Percentiles rank a stretch among this genome's conserved stretches.
Conservation (phyloP, 2,329 filamentous ascomycete genomes). For the Diaporthe sp. region DNA sequence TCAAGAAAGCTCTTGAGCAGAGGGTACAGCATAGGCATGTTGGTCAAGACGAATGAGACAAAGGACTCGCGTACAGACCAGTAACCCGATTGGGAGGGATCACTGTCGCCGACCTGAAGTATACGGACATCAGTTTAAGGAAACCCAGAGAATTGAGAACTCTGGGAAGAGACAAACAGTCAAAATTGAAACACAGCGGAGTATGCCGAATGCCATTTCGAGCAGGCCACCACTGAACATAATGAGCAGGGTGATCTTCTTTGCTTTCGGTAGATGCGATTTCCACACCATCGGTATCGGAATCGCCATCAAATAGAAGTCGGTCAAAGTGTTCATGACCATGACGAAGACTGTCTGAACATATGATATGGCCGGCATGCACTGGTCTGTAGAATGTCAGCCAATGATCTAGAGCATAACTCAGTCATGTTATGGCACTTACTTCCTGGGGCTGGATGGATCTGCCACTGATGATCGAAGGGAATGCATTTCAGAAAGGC, state of each 20-base stretch:
- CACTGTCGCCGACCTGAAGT: slow-evolving; percentile 46
- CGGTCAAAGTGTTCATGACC: slow-evolving; percentile 60
- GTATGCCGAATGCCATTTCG: slow-evolving; percentile 62
- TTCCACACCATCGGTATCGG: slow-evolving; percentile 62
- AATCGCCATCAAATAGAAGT: slow-evolving; percentile 63
- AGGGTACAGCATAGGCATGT: slow-evolving; percentile 55
- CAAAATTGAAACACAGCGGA: slow-evolving; percentile 61
- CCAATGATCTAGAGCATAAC: not conserved
- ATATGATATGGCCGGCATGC: slow-evolving; percentile 60
- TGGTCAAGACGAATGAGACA: slow-evolving; percentile 54
- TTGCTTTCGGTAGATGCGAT: slow-evolving; percentile 54
- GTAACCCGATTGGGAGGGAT: slow-evolving; percentile 49
- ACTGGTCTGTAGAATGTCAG: slow-evolving; percentile 45
- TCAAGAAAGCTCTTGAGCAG: slow-evolving; percentile 45
- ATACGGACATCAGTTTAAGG: not conserved
- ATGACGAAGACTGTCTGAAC: slow-evolving; percentile 61
- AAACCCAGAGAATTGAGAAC: slow-evolving; percentile 14
- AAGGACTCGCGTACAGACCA: slow-evolving; percentile 57
- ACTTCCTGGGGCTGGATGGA: slow-evolving; percentile 63
- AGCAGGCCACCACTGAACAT: slow-evolving; percentile 65
- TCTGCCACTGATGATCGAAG: slow-evolving; percentile 62
- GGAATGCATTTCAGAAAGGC: slow-evolving; percentile 60
- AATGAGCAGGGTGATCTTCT: slow-evolving; percentile 59
- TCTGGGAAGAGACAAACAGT: slow-evolving; percentile 43
- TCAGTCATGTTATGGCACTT: slow-evolving; percentile 41